Base-by-base conservation (phyloP, 441 rosid genomes). In the Populus hybrid region DNA sequence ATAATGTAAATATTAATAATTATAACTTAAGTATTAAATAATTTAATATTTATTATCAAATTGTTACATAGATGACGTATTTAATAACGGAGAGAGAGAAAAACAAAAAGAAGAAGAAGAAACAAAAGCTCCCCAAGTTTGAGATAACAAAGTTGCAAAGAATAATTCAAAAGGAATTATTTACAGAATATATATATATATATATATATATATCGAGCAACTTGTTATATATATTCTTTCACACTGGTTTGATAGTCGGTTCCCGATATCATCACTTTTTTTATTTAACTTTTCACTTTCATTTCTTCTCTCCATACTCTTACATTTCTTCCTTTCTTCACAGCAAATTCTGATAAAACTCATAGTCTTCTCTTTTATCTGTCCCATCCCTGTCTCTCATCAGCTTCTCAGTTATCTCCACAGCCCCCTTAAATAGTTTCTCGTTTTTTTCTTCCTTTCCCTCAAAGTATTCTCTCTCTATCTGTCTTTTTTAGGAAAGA, bases 341-440 rank as follows among this genome's bases (percentile, higher is more conserved):
- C 89, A 82, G 89, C 85, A 84, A 72, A 53, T 75, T 87, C 86
- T 88, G 89, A 83, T 84, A 81, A 38, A 88, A 84, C 84, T 80
- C 88, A 10, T 26, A 79, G 74, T 82, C 81, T 77, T 78, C 84
- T 72, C 80, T 69, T 78, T 77, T 74, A 78, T 83, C 87, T 82
- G 76, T 80, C 74, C 84, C 87, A 83, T 85, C 82, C 86, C 85
- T 82, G 88, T 73, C 76, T 70, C 38, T 71, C 86, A 34, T 71
- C 86, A 34, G 75, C 72, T 61, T 69, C 65, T 65, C 81, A 79
- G 76, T 61, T 67, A 23, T 35, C 18, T 38, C 67, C 72, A 9
- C 28, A 61, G 24, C 69, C 21, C 64, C 75, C 21, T 85, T 81
- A 32, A 73, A 20, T 70, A 38, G 70, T 73, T 30, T 23, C 12